Evolutionary conservation across 2,329 filamentous ascomycete species (phyloP), one percentile per base, ranked within the genome.

Genomic region (Coniochaeta sp.): DNA sequence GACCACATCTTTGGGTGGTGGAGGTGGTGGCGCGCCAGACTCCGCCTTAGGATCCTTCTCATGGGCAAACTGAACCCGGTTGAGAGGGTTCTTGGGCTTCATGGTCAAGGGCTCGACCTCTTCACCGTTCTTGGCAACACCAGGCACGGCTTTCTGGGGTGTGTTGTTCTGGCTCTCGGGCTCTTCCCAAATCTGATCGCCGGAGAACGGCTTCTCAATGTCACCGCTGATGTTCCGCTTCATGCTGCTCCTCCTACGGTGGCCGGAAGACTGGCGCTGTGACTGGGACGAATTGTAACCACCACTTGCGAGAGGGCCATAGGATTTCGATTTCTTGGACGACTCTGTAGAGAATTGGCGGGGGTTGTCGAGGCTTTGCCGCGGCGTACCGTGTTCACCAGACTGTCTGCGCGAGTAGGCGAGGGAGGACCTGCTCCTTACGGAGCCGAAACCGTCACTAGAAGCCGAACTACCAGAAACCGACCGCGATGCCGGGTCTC

Each of bases 101-200:
- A 81, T 72, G 61, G 79, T 80, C 42, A 89, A 71, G 24, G 83
- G 79, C 19, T 79, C 77, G 61, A 68, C 69, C 64, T 59, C 47
- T 14, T 57, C 63, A 9, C 62, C 40, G 17, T 60, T 57, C 30
- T 63, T 47, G 59, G 65, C 58, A 57, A 42, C 59, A 38, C 62
- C 60, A 60, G 64, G 69, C 61, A 70, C 64, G 65, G 67, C 60
- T 61, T 64, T 65, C 16, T 69, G 68, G 2, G 70, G 59, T 58
- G 71, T 56, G 54, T 56, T 56, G n/a, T 34, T 65, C 32, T 71
- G 65, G n/a, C 67, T 79, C 68, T 89, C 85, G 1, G 91, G 89
- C 70, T 97, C 93, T 72, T 97, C 93, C 80, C 91, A 97, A 62
- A 97, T 93, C 69, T 90, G 87, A 70, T 92, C 89, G 36, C 87